Base-by-base conservation (phyloP, 768 basidiomycete genomes). In the Lepiota subincarnata region DNA sequence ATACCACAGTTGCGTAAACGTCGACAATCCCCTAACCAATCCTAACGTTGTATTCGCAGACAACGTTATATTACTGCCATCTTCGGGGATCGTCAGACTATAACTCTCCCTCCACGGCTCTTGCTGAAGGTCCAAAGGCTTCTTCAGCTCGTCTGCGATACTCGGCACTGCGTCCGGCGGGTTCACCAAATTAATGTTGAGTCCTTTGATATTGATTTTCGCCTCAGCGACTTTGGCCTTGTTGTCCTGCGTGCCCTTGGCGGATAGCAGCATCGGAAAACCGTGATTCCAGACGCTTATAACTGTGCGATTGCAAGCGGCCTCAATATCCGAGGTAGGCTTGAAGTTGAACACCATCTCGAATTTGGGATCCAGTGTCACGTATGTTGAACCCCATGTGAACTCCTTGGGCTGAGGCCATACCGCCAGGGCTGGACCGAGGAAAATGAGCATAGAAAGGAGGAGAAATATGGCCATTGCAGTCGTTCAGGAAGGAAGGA, bases 1-100 rank as follows among this genome's bases (percentile, higher is more conserved):
- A 62, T 86, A 89, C 78, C 85, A 86, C 20, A 90, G 64, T 61
- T 86, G 85, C 18, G 70, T 69, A 64, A 92, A 91, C 4, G 88
- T 91, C 4, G 86, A 84, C 59, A 91, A 64, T 10, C 89, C 90
- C 54, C 89, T 71, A 62, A 84, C 78, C 45, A 90, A 64, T 0
- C 89, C 89, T 44, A 90, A 67, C 0, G 84, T 80, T 37, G 83
- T 81, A 58, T 80, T 84, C 12, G 88, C 85, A 0, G 60, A 68
- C 51, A 92, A 66, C 1, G 66, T 72, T 13, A 83, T 86, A 16
- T 64, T 64, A 0, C 75, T 72, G 8, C 86, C 87, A 57, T 83
- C 74, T 4, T 68, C 65, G 2, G 85, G 84, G 13, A 90, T 69
- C 13, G 62, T 68, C 28, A 90, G 72, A 0, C 68, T 70, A 68